Evolutionary conservation across 495 filamentous ascomycete genomes (phyloP), one percentile per base, ranked within the genome.

Genomic region (Aspergillus bertholletiae): DNA sequence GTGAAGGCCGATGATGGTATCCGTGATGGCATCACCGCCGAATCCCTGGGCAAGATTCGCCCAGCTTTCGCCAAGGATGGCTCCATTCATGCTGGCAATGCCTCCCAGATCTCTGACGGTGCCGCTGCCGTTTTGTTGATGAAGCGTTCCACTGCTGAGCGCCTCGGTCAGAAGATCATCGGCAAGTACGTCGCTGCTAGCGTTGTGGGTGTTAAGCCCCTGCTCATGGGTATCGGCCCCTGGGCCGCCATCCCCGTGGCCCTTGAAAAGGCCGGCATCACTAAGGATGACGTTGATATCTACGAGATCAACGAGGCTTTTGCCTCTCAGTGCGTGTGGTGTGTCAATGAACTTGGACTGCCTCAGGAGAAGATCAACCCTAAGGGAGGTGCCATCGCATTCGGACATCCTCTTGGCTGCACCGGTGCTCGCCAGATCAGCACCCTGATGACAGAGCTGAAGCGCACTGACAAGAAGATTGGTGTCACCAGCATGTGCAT

Each of bases 301-400:
- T 98, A 80, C 67, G 94, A 98, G 84, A 97, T 98, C 80, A 98
- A 98, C 80, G 94, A 98, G 83, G 94, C 94, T 7, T 98, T 98
- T 69, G 94, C 94, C 15, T 87, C 81, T 50, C 94, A 98, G 80
- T 96, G 91, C 64, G 75, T 98, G 46, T 97, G 88, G 87, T 98
- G 95, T 74, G 79, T 86, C 44, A 86, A 91, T 64, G 89, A 96
- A 79, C 84, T 98, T 17, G 88, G 87, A 24, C 64, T 98, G 43
- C 88, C 90, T 56, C 41, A 63, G 15, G 69, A 74, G 52, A 96
- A 96, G 81, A 82, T 97, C 62, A 98, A 98, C 78, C 94, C 93
- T 39, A 96, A 96, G 80, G 94, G 94, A 50, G 92, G 94, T 51
- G 95, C 95, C 24, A 98, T 98, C 68, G 94, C 94, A n/a, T 97